Evolutionary conservation across 2,329 filamentous ascomycete species (phyloP).

Genomic region (Talaromyces sp.): DNA sequence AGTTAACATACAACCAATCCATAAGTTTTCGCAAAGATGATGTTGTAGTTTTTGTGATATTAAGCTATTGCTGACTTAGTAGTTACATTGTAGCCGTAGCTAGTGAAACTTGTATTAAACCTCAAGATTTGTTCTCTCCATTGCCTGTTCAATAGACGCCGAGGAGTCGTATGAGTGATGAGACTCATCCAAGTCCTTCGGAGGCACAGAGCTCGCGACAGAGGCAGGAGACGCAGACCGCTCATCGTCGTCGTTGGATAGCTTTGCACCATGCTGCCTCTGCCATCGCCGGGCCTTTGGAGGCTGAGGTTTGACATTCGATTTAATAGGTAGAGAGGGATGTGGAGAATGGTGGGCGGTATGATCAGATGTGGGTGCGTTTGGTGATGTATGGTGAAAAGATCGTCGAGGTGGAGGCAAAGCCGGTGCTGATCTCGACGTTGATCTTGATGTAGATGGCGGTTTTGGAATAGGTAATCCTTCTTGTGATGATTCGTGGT

Average conservation of each 20-base stretch:
- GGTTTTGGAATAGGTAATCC: conserved; percentile 16
- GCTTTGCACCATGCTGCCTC: conserved; percentile 33
- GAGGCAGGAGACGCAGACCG: conserved; percentile 8
- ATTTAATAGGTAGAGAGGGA: conserved; percentile 8
- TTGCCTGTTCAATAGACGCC: not conserved
- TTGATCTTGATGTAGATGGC: conserved; percentile 31
- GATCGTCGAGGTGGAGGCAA: conserved; percentile 44
- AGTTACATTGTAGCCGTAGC: not conserved
- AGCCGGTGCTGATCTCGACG: conserved; percentile 41
- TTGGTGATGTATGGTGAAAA: conserved; percentile 17
- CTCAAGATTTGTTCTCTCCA: conserved; percentile 2
- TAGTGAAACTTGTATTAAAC: not conserved
- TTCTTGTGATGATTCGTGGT: conserved; percentile 13
- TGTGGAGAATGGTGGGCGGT: not conserved
- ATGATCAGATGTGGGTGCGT: conserved; percentile 15
- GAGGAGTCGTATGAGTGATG: not conserved
- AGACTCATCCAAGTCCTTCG: not conserved
- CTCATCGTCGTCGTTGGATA: conserved; percentile 24
- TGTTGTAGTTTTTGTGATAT: not conserved
- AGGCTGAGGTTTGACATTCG: conserved; percentile 34
- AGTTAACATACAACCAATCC: not conserved
- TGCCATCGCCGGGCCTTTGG: conserved; percentile 46
- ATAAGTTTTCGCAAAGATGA: not conserved
- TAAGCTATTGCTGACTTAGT: not conserved
- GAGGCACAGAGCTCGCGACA: not conserved